Base-by-base conservation (phyloP, 495 filamentous ascomycete species). In the Oidiodendron maius region DNA sequence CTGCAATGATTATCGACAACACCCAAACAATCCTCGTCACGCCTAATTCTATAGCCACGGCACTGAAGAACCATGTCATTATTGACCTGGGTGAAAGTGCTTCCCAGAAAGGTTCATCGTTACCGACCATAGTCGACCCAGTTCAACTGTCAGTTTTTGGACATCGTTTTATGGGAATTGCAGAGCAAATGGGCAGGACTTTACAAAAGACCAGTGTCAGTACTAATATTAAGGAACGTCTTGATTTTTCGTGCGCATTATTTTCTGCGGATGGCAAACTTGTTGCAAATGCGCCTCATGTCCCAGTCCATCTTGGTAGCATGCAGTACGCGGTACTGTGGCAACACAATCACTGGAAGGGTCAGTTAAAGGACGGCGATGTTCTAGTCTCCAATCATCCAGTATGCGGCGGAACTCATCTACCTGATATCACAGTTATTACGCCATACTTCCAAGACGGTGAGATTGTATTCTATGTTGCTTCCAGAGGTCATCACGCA, bases 141-240 rank as follows among this genome's bases (percentile, higher is more conserved):
- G 16, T 39, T 20, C 17, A 39, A 6, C 36, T 39, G 5, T 39
- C 17, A 9, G n/a, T 39, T 15, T 20, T 39, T 15, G 6, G 13
- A 6, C 36, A 39, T 39, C 17, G 36, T 4, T 39, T 39, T 20
- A 39, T 71, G 67, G 56, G 59, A 2, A 68, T 71, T 47, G 69
- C 69, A 0, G 69, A 72, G 44, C 69, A 72, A 39, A 72, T 72
- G 69, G 68, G 68, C 3, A 61, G 60, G 20, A 57, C 66, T 2
- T 42, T 72, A 22, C 69, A 72, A 39, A 67, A 67, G 30, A 71
- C 68, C 0, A 59, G 55, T 25, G 63, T 71, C 11, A 61, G 55
- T 21, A 64, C 64, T 30, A 72, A 70, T 40, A 64, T 72, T 38
- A 71, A 72, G 44, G 69, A 71, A 50, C 51, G 69, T 24, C 62